These are phyloP conservation scores for Furcasterigmium sp. DNA, from an alignment of 2,329 filamentous ascomycete species.

Conservation along the genomic window DNA sequence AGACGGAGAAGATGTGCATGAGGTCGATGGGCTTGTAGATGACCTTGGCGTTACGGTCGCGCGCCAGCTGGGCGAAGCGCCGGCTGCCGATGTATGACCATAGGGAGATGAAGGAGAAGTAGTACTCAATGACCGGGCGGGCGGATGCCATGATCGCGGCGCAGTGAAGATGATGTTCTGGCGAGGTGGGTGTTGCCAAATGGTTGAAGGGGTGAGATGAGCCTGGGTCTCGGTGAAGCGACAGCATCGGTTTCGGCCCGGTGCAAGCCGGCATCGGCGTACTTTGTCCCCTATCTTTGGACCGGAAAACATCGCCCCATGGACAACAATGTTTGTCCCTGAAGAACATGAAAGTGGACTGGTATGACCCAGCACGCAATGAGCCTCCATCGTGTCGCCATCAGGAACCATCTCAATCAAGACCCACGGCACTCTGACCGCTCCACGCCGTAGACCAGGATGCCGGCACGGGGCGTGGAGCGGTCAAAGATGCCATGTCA, in stretches of 20 bases:
- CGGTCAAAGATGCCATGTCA: too few species aligned
- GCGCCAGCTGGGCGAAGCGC: constrained; percentile 15
- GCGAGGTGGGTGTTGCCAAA: not conserved
- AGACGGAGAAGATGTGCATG: constrained; percentile 22
- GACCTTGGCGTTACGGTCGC: constrained; percentile 16
- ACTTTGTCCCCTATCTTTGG: not conserved
- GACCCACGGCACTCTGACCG: too few species aligned
- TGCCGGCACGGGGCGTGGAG: too few species aligned
- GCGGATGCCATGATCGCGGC: not conserved
- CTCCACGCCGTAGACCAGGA: too few species aligned
- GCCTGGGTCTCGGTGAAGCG: too few species aligned
- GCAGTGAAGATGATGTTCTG: not conserved
- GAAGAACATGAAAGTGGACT: too few species aligned
- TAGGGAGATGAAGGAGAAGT: constrained; percentile 24
- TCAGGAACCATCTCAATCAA: not conserved
- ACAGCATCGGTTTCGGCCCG: not conserved
- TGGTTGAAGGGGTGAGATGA: not conserved
- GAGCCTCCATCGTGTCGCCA: not conserved
- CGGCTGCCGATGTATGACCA: constrained; percentile 24
- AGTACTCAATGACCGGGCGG: constrained; percentile 16
- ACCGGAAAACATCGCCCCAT: not conserved
- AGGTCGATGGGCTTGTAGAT: constrained; percentile 23
- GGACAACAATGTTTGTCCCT: not conserved
- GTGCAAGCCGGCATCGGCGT: not conserved
- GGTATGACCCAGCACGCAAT: not conserved